Conservation (phyloP, 2,329 filamentous ascomycete genomes). For the Cladosporium sp. region DNA sequence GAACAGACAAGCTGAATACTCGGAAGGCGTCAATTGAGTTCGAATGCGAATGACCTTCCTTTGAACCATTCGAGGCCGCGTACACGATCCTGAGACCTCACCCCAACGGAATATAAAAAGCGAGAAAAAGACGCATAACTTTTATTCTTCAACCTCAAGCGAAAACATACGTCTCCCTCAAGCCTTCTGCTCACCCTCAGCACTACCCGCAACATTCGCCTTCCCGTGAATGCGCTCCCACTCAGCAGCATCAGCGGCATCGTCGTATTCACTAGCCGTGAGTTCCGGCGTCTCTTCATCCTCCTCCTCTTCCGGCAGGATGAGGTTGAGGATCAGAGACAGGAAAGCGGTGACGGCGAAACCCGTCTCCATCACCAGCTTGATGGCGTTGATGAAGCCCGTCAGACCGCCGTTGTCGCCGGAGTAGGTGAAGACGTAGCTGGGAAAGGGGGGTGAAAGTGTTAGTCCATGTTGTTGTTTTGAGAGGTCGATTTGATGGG, state of each 20-base stretch:
- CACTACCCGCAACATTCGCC: too few relatives aligned
- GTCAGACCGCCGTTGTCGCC: constrained; percentile 63
- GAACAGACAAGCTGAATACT: too few relatives aligned
- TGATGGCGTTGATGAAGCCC: constrained; percentile 68
- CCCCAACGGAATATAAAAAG: too few relatives aligned
- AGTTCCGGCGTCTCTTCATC: constrained; percentile 49
- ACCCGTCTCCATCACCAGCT: constrained; percentile 51
- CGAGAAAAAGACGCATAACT: too few relatives aligned
- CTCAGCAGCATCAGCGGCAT: constrained; percentile 36
- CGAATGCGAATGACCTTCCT: too few relatives aligned
- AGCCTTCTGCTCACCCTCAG: constrained; percentile 4
- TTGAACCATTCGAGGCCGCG: too few relatives aligned
- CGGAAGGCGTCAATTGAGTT: too few relatives aligned
- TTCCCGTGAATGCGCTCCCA: constrained; percentile 33
- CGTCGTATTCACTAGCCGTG: constrained; percentile 39
- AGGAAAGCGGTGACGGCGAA: constrained; percentile 72
- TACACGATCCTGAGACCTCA: too few relatives aligned
- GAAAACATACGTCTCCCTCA: background rate
- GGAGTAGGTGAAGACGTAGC: constrained; percentile 66
- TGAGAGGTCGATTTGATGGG: too few relatives aligned
- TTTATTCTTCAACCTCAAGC: too few relatives aligned
- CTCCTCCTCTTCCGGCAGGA: constrained; percentile 71
- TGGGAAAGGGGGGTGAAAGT: too few relatives aligned
- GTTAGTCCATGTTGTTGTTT: too few relatives aligned
- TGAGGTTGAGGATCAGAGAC: constrained; percentile 68